Conservation (phyloP, 768 basidiomycete species). For the Amanita fuliginea region DNA sequence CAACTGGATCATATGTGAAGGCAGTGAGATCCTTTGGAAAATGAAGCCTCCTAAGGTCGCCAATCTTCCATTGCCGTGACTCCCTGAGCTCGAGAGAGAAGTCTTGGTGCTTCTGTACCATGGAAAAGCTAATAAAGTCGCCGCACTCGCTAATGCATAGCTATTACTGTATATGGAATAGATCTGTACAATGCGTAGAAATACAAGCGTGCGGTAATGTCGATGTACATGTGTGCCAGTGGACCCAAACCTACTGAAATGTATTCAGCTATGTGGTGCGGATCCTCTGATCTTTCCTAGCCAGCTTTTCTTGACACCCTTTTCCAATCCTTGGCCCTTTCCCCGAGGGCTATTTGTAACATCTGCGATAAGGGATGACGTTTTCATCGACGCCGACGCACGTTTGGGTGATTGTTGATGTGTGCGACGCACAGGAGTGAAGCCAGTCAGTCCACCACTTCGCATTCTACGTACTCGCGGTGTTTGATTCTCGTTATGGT, state of each 20-base stretch:
- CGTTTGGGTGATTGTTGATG: constrained; percentile 42
- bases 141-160: not conserved
- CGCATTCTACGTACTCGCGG: constrained; percentile 54
- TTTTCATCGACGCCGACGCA: constrained; percentile 16
- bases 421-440: constrained; percentile 56
- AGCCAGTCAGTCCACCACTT: constrained; percentile 50
- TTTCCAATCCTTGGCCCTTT: constrained; percentile 18
- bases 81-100: constrained; percentile 50
- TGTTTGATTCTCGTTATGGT: constrained; percentile 31
- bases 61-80: constrained; percentile 44
- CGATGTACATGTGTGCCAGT: constrained; percentile 1
- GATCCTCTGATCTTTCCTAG: constrained; percentile 56
- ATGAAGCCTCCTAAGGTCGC: constrained; percentile 34
- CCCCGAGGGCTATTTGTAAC: constrained; percentile 57
- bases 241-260: constrained; percentile 9
- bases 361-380: constrained; percentile 36
- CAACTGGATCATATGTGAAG: constrained; percentile 48
- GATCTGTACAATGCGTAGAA: constrained; percentile 14
- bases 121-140: constrained; percentile 10
- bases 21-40: constrained; percentile 40
- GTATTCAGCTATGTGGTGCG: constrained; percentile 16
- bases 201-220: constrained; percentile 13
- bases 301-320: constrained; percentile 51
- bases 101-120: constrained; percentile 39
- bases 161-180: constrained; percentile 2